Evolutionary conservation across 2,329 filamentous ascomycete genomes (phyloP), one percentile per base, ranked within the genome.

Genomic region (Didymella arachidicola): DNA sequence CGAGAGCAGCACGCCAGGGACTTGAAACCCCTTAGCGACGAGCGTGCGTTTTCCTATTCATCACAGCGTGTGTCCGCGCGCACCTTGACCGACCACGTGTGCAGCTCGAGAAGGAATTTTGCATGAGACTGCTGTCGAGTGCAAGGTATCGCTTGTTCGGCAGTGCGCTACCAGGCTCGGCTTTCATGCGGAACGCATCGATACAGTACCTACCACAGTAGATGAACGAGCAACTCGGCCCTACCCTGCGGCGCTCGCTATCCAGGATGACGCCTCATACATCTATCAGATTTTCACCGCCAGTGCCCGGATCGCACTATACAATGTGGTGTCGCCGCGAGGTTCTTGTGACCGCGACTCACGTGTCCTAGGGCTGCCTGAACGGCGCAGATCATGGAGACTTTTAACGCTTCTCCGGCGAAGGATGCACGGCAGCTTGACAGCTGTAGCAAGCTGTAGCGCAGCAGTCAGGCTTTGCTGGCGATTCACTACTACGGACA

Each of bases 361-460:
- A 47, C 22, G 12, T 27, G 27, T 34, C 12, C 30, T 29, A 51
- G 46, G 56, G 56, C 45, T 59, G 50, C 32, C 50, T 54, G 32
- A 36, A 46, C 44, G 11, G 29, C 25, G 41, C 45, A 42, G 50
- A 59, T 54, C 39, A 30, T 25, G 14, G 32, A 50, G 7, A 4
- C n/a, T 36, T n/a, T 41, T 12, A 46, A 46, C 34, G 19, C 29
- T 50, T 11, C 41, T 48, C 46, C 50, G 39, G 48, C 45, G 29
- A 30, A 54, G 30, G 26, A 50, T 50, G 45, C 34, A 32, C 39
- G 50, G 46, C 19, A 27, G 45, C 7, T 51, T 46, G 50, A 59
- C 56, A 54, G n/a, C 56, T 51, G 56, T 54, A 39, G 50, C 50
- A 32, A 54, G 39, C 41, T 50, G 56, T 59, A 59, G 56, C 51